Evolutionary conservation across 352 stramenopile species (phyloP).

Genomic region (Phytophthora crassamura): DNA sequence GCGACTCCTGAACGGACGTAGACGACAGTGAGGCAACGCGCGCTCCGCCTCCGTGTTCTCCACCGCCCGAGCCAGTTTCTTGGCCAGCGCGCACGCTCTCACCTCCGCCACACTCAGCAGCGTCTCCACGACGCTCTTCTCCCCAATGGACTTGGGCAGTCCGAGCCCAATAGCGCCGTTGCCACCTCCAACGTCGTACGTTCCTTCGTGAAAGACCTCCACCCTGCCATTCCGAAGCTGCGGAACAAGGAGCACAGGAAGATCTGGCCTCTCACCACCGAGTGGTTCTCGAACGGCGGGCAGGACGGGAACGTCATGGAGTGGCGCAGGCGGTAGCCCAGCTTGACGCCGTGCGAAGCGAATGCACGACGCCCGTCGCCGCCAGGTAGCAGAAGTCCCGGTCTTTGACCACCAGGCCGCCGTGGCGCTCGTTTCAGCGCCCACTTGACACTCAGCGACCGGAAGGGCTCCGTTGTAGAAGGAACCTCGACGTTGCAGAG

Average conservation of each 20-base stretch:
- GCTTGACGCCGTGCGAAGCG: slow-evolving; percentile 31
- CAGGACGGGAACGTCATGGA: slow-evolving; percentile 69
- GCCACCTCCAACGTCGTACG: slow-evolving; percentile 57
- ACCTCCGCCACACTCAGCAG: slow-evolving; percentile 51
- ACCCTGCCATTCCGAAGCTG: slow-evolving; percentile 60
- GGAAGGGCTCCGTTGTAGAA: slow-evolving; percentile 40
- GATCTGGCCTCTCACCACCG: slow-evolving; percentile 68
- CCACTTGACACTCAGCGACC: slow-evolving; percentile 59
- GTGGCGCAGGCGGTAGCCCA: slow-evolving; percentile 63
- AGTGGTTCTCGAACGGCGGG: slow-evolving; percentile 51
- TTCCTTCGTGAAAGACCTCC: slow-evolving; percentile 70
- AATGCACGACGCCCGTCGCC: slow-evolving; percentile 41
- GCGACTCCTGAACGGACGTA: slow-evolving; percentile 40
- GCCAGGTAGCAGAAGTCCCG: slow-evolving; percentile 60
- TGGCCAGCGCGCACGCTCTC: slow-evolving; percentile 55
- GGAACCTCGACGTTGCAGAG: slow-evolving; percentile 48
- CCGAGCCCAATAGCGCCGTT: slow-evolving; percentile 32
- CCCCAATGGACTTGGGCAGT: slow-evolving; percentile 50
- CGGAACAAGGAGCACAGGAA: slow-evolving; percentile 75
- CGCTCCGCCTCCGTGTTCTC: slow-evolving; percentile 38
- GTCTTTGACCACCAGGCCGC: slow-evolving; percentile 50
- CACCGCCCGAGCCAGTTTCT: slow-evolving; percentile 66
- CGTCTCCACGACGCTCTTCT: slow-evolving; percentile 52
- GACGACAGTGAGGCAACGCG: slow-evolving; percentile 39
- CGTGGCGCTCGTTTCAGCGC: slow-evolving; percentile 43